These are phyloP conservation scores for Paxillus involutus DNA, from an alignment of 768 basidiomycete species.

Conservation along the genomic window DNA sequence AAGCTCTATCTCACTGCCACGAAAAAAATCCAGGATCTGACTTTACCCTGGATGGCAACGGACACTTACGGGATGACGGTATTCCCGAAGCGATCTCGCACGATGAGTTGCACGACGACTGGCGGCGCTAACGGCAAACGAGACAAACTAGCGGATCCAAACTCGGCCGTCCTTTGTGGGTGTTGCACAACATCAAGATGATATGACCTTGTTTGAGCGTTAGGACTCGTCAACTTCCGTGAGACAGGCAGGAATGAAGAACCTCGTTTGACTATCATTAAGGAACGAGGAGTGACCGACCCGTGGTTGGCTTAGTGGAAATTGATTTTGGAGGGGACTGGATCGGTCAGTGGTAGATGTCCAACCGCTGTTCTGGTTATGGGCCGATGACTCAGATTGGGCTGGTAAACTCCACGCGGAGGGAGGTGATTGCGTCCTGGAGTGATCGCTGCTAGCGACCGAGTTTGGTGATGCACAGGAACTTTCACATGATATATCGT, in stretches of 20 bases:
- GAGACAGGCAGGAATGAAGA: conserved; percentile 16
- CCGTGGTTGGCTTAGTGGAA: conserved; percentile 45
- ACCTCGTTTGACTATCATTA: conserved; percentile 55
- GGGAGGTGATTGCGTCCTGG: conserved; percentile 48
- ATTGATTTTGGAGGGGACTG: conserved; percentile 35
- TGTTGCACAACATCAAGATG: conserved; percentile 86
- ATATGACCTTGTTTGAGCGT: conserved; percentile 52
- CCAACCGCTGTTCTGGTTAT: conserved; percentile 26
- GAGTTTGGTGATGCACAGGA: conserved; percentile 31
- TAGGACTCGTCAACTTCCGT: conserved; percentile 13
- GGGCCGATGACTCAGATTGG: conserved; percentile 32
- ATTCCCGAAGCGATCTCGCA: conserved; percentile 71
- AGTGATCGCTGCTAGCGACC: conserved; percentile 43
- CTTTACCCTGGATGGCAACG: conserved; percentile 17
- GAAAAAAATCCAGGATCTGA: conserved; percentile 22
- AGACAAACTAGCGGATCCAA: conserved; percentile 70
- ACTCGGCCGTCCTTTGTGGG: conserved; percentile 79
- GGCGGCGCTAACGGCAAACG: conserved; percentile 85
- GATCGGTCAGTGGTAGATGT: conserved; percentile 28
- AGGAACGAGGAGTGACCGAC: conserved; percentile 61
- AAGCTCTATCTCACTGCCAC: conserved; percentile 74
- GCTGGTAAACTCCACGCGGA: conserved; percentile 40
- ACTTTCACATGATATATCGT: conserved; percentile 30
- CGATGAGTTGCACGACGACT: conserved; percentile 74
- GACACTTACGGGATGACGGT: conserved; percentile 73